Conservation (phyloP, 768 basidiomycete genomes). For the Phlebiopsis gigantea region DNA sequence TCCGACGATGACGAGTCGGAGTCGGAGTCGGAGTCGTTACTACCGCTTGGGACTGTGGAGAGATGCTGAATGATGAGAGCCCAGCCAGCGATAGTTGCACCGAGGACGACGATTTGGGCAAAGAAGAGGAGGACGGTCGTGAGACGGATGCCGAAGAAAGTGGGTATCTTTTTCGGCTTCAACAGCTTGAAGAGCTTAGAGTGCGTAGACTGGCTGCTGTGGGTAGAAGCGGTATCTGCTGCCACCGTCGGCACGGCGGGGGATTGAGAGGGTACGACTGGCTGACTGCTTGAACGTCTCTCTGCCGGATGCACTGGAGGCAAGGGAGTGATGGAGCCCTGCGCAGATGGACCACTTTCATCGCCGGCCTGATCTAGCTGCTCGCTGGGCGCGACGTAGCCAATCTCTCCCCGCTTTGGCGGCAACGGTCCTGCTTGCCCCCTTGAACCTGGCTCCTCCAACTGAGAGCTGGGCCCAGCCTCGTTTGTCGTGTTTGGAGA, state of each 20-base stretch:
- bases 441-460: background rate
- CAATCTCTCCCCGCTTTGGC: conserved; percentile 61
- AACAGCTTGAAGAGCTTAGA: conserved; percentile 31
- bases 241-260: background rate
- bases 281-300: conserved; percentile 21
- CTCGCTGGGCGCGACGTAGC: conserved; percentile 41
- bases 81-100: conserved; percentile 53
- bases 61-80: conserved; percentile 33
- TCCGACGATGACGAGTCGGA: background rate
- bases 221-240: background rate
- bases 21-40: background rate
- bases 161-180: conserved; percentile 32
- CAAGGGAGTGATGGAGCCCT: conserved; percentile 21
- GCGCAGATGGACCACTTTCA: background rate
- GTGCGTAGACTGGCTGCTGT: conserved; percentile 6
- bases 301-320: conserved; percentile 51
- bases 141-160: conserved; percentile 39
- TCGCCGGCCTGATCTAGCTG: conserved; percentile 8
- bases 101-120: conserved; percentile 34
- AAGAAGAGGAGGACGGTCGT: conserved; percentile 38
- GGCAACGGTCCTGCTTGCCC: conserved; percentile 56
- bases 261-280: conserved; percentile 15
- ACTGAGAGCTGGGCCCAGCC: background rate
- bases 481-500: background rate
- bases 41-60: background rate